These are phyloP conservation scores for Aspergillus ochraceoroseus DNA, from an alignment of 2,329 filamentous ascomycete genomes.

Conservation along the genomic window DNA sequence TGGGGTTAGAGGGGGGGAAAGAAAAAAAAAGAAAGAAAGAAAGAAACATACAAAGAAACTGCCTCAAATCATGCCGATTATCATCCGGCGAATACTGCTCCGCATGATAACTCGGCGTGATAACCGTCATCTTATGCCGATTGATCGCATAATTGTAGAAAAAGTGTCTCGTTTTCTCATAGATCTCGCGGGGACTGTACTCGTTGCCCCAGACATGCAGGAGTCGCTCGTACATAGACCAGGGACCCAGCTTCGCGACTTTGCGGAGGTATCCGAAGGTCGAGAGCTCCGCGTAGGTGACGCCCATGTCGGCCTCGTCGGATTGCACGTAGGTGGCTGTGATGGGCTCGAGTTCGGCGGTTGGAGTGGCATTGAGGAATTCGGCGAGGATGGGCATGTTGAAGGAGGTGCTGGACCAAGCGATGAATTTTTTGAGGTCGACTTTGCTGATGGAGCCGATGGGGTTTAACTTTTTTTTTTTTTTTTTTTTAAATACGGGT, in stretches of 20 bases:
- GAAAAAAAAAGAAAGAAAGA: neutral
- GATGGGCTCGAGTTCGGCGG: slow-evolving; percentile 62
- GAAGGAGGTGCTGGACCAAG: slow-evolving; percentile 58
- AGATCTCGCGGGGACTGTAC: slow-evolving; percentile 42
- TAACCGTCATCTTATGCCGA: slow-evolving; percentile 59
- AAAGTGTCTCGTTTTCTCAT: slow-evolving; percentile 46
- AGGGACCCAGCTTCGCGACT: slow-evolving; percentile 51
- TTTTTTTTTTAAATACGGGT: no score
- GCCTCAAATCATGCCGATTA: slow-evolving; percentile 55
- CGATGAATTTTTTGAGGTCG: slow-evolving; percentile 67
- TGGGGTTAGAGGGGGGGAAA: neutral
- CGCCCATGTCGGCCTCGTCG: slow-evolving; percentile 54
- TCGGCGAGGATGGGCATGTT: slow-evolving; percentile 59
- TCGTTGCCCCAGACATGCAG: slow-evolving; percentile 48
- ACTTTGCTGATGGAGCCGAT: slow-evolving; percentile 56
- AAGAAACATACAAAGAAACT: slow-evolving; percentile 47
- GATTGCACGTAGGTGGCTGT: slow-evolving; percentile 57
- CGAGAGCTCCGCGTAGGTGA: slow-evolving; percentile 53
- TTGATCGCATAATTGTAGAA: slow-evolving; percentile 56
- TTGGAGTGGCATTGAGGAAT: slow-evolving; percentile 61
- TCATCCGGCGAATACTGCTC: slow-evolving; percentile 52
- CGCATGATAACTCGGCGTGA: slow-evolving; percentile 56
- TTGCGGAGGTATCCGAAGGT: slow-evolving; percentile 54
- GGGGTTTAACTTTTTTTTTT: slow-evolving; percentile 30
- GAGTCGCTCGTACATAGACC: slow-evolving; percentile 52